Evolutionary conservation across 1,139 yeast species (phyloP).

Genomic region (Pneumocystis oryctolagi): DNA sequence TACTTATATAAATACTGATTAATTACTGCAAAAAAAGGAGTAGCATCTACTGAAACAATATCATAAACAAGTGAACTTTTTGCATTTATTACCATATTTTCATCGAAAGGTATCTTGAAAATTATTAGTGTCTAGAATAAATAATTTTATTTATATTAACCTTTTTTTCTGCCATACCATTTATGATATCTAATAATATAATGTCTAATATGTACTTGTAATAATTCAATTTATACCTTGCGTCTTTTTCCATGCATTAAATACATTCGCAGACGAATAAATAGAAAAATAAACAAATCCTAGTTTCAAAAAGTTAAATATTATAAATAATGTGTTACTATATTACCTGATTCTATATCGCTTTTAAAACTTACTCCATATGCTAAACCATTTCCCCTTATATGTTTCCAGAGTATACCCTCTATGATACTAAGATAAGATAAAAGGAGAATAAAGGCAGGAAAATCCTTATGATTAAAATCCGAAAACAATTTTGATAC

Average conservation of each 20-base stretch:
- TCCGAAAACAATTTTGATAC: conserved; percentile 50
- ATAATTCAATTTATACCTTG: conserved; percentile 49
- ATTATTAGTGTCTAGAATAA: conserved; percentile 39
- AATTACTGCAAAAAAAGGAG: background rate
- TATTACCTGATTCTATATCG: conserved; percentile 35
- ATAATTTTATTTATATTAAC: conserved; percentile 22
- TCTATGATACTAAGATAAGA: conserved; percentile 76
- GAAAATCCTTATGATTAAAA: conserved; percentile 51
- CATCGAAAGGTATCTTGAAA: conserved; percentile 27
- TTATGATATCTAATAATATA: conserved; percentile 47
- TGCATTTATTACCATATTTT: conserved; percentile 10
- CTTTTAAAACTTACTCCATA: conserved; percentile 63
- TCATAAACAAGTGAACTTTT: conserved; percentile 9
- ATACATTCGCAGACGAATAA: conserved; percentile 64
- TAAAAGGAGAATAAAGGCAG: conserved; percentile 56
- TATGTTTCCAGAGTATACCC: conserved; percentile 95
- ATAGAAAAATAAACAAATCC: conserved; percentile 54
- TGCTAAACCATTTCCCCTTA: conserved; percentile 89
- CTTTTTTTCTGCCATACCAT: conserved; percentile 68
- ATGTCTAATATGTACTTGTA: conserved; percentile 36
- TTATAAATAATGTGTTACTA: background rate
- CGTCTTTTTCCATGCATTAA: conserved; percentile 47
- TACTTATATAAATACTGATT: background rate
- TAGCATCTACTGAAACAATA: conserved; percentile 1
- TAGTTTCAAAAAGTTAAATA: background rate